Evolutionary conservation across 2,329 filamentous ascomycete species (phyloP).

Genomic region (Sporothrix pallida): DNA sequence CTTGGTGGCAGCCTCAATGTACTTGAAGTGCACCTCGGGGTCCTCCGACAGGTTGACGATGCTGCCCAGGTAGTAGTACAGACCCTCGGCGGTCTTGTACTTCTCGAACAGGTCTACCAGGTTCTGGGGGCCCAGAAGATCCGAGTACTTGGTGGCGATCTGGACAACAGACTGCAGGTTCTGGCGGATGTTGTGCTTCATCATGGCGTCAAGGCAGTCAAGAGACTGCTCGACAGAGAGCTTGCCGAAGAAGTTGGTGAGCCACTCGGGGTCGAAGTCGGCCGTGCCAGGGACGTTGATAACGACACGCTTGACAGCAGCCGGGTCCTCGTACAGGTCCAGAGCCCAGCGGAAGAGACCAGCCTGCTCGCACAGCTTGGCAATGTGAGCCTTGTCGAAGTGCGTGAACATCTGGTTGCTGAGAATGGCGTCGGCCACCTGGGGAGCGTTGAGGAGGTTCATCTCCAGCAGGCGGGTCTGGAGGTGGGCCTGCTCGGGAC

Average conservation of each 20-base stretch:
- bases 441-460: slow-evolving; percentile 95
- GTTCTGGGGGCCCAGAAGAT: slow-evolving; percentile 83
- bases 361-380: slow-evolving; percentile 89
- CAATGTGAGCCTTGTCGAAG: slow-evolving; percentile 90
- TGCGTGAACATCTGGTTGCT: slow-evolving; percentile 98
- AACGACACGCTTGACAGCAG: slow-evolving; percentile 86
- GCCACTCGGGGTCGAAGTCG: slow-evolving; percentile 88
- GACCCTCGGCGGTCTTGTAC: slow-evolving; percentile 93
- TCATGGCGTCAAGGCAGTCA: slow-evolving; percentile 94
- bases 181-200: slow-evolving; percentile 94
- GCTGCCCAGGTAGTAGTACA: slow-evolving; percentile 97
- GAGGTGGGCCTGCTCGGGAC: slow-evolving; percentile 87
- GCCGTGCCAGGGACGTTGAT: slow-evolving; percentile 81
- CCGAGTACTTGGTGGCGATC: slow-evolving; percentile 96
- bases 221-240: slow-evolving; percentile 94
- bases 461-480: slow-evolving; percentile 97
- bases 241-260: slow-evolving; percentile 90
- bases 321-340: slow-evolving; percentile 92
- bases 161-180: slow-evolving; percentile 95
- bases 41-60: slow-evolving; percentile 98
- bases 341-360: slow-evolving; percentile 85
- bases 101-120: slow-evolving; percentile 96
- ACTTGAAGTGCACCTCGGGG: slow-evolving; percentile 97
- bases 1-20: slow-evolving; percentile 94
- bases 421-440: slow-evolving; percentile 96